These are phyloP conservation scores for Raphanus raphanistrum DNA, from an alignment of 345 rosid species.

Conservation along the genomic window DNA sequence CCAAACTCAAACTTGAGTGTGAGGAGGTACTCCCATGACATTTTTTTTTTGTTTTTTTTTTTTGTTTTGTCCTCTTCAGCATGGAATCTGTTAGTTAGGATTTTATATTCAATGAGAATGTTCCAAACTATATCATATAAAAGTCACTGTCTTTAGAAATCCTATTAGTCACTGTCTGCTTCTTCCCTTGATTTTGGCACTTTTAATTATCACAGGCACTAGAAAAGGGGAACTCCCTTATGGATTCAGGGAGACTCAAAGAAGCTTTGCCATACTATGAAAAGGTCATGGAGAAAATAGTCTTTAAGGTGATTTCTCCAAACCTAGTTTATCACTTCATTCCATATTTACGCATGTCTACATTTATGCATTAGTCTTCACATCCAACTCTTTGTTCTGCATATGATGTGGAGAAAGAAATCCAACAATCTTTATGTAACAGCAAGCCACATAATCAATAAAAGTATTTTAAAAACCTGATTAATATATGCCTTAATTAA, in stretches of 20 bases:
- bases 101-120: not conserved
- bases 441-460: no score
- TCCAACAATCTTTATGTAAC: not conserved
- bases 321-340: constrained; percentile 8
- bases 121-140: not conserved
- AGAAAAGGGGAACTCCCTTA: constrained; percentile 68
- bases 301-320: constrained; percentile 61
- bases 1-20: constrained; percentile 72
- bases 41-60: not conserved
- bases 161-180: not conserved
- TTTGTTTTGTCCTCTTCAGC: constrained; percentile 4
- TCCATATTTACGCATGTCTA: constrained; percentile 1
- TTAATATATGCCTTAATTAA: not conserved
- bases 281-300: constrained; percentile 64
- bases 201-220: constrained; percentile 48
- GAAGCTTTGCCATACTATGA: constrained; percentile 70
- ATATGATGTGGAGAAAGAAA: constrained; percentile 11
- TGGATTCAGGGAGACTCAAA: constrained; percentile 79
- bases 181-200: constrained; percentile 11
- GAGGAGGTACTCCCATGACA: constrained; percentile 55
- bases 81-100: not conserved
- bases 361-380: constrained; percentile 13
- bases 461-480: not conserved
- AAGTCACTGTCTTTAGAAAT: constrained; percentile 8
- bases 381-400: not conserved